These are phyloP conservation scores for Annona cherimola DNA, from an alignment of 164 flowering plant species.

Conservation along the genomic window DNA sequence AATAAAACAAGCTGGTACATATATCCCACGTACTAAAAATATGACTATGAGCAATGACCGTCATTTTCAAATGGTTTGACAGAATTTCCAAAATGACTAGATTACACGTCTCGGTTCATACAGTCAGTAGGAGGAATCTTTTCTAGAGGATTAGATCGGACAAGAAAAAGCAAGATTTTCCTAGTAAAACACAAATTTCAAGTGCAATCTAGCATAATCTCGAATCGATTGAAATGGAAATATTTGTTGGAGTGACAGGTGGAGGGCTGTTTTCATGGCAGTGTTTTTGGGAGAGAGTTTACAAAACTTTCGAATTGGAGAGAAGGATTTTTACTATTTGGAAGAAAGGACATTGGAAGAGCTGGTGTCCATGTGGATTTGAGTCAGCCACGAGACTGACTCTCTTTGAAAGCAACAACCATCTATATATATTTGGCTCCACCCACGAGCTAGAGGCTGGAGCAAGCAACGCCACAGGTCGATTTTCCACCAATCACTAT, in stretches of 20 bases:
- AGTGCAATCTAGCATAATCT: not conserved
- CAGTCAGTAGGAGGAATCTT: not conserved
- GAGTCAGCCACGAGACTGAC: conserved; percentile 12
- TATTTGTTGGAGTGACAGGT: not conserved
- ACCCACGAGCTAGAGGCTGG: conserved; percentile 1
- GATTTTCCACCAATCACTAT: conserved; percentile 3
- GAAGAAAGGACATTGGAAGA: not conserved
- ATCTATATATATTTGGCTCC: not conserved
- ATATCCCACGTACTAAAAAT: too few species aligned
- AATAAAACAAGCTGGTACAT: too few species aligned
- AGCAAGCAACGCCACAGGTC: not conserved
- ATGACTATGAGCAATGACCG: too few species aligned
- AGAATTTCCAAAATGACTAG: not conserved
- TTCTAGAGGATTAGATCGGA: not conserved
- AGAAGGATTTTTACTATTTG: not conserved
- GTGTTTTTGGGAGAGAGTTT: not conserved
- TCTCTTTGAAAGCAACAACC: not conserved
- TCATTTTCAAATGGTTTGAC: too few species aligned
- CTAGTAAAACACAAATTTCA: not conserved
- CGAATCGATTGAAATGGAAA: not conserved
- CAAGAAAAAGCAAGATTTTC: not conserved
- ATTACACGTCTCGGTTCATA: not conserved
- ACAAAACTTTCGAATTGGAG: not conserved
- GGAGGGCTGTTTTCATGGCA: not conserved
- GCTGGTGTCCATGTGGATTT: conserved; percentile 9